Conservation (phyloP, 208 protist genomes). For the Wallacemonas sp. region DNA sequence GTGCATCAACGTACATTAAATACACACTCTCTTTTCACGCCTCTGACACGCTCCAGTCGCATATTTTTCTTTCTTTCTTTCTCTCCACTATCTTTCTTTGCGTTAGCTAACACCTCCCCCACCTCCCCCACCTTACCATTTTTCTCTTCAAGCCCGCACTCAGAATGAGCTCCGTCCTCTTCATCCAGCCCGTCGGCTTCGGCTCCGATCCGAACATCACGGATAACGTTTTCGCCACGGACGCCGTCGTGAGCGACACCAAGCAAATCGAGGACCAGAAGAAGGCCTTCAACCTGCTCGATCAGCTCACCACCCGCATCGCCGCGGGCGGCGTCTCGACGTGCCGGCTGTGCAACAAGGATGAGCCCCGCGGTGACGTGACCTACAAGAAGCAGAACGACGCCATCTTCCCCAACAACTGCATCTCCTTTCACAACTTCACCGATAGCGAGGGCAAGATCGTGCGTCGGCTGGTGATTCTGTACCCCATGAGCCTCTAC, state of each 20-base stretch:
- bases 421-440: slow-evolving; percentile 82
- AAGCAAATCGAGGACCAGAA: slow-evolving; percentile 31
- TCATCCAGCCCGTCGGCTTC: slow-evolving; percentile 41
- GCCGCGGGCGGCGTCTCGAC: slow-evolving; percentile 27
- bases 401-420: slow-evolving; percentile 66
- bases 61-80: slow-evolving; percentile 7
- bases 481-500: slow-evolving; percentile 81
- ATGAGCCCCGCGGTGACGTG: slow-evolving; percentile 27
- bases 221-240: slow-evolving; percentile 45
- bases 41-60: no score
- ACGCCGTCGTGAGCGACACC: slow-evolving; percentile 26
- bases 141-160: neutral
- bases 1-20: neutral
- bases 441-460: slow-evolving; percentile 57
- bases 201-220: slow-evolving; percentile 39
- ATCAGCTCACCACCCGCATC: slow-evolving; percentile 29
- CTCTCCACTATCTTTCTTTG: neutral
- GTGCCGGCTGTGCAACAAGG: slow-evolving; percentile 30
- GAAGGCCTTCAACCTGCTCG: slow-evolving; percentile 31
- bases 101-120: no score
- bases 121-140: neutral
- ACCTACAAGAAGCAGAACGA: slow-evolving; percentile 52
- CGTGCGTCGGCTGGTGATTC: slow-evolving; percentile 60
- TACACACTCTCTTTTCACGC: no score
- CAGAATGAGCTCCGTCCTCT: slow-evolving; percentile 49